Base-by-base conservation (phyloP, 768 basidiomycete species). In the Suillus brevipes region DNA sequence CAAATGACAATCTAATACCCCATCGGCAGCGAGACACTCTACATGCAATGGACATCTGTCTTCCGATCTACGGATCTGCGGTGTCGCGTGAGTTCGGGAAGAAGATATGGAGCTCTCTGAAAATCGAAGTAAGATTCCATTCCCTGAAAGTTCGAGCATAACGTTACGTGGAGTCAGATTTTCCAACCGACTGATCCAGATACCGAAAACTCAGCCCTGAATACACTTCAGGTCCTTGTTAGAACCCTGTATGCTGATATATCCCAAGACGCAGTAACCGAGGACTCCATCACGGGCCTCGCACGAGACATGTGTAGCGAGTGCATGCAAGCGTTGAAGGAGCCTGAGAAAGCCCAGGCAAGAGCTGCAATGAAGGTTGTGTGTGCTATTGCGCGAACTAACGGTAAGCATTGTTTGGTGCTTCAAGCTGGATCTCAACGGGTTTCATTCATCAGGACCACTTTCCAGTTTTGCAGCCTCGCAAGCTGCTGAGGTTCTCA, bases 291-390 rank as follows among this genome's bases (percentile, higher is more conserved):
- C 18, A 78, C 83, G 56, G 88, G 87, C 6, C 79, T 97, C 3
- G 89, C 89, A 18, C 85, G 83, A 67, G 88, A 90, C 50, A 89
- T 91, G 0, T 91, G 90, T 66, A 84, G 87, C 63, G 93, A 97
- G 72, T 95, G 93, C 69, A 81, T 95, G 9, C 82, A 84, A 28
- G 86, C 91, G 63, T 77, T 99, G 50, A 85, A 87, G 50, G 93
- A 97, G 72, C 95, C 97, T 0, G 97, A 99, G 75, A 99, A 98
- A 79, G 90, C 86, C 73, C 92, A 95, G 74, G 95, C 96, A 1
- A 88, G 88, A 72, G 88, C 92, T 47, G 95, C 95, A 1, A 90
- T 90, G 55, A 94, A 92, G 73, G 85, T 95, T 38, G 77, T 99
- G 38, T 89, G 90, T 67, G 85, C 87, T 2, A 86, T 95, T 68